Conservation (phyloP, 164 flowering plant genomes). For the Magnolia changhungtana region DNA sequence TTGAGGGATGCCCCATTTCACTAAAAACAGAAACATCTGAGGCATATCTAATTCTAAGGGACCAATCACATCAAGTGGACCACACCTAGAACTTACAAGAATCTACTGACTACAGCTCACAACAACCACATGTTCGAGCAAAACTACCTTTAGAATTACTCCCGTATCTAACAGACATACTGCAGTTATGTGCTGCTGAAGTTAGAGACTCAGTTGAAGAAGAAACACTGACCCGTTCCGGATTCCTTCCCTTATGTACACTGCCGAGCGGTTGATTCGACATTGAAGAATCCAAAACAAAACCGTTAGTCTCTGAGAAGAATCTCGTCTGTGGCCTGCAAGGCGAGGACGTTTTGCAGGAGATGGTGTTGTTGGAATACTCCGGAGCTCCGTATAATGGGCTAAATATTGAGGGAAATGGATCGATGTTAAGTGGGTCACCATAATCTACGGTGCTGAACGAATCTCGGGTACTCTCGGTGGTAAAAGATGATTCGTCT, state of each 20-base stretch:
- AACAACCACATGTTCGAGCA: conserved; percentile 28
- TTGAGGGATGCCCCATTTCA: conserved; percentile 8
- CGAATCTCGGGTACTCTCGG: conserved; percentile 82
- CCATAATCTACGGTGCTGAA: conserved; percentile 61
- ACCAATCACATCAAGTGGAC: conserved; percentile 11
- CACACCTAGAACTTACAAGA: conserved; percentile 17
- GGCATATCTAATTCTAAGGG: conserved; percentile 15
- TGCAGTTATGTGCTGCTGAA: conserved; percentile 17
- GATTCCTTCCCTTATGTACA: conserved; percentile 17
- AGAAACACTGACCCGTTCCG: conserved; percentile 17
- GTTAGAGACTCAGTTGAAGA: conserved; percentile 17
- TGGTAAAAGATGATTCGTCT: conserved; percentile 84
- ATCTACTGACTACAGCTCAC: conserved; percentile 22
- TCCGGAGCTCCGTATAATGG: conserved; percentile 31
- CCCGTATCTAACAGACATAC: conserved; percentile 35
- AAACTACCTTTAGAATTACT: conserved; percentile 26
- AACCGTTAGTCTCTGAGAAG: conserved; percentile 39
- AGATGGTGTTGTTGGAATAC: conserved; percentile 31
- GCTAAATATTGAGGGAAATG: conserved; percentile 52
- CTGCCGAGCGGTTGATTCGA: conserved; percentile 25
- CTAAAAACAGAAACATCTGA: conserved; percentile 12
- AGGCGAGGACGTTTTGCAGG: conserved; percentile 42
- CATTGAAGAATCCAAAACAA: conserved; percentile 36
- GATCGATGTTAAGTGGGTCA: conserved; percentile 42
- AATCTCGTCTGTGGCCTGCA: conserved; percentile 40